Evolutionary conservation across 331 rosid genomes (phyloP).

Genomic region (Ulmus americana): DNA sequence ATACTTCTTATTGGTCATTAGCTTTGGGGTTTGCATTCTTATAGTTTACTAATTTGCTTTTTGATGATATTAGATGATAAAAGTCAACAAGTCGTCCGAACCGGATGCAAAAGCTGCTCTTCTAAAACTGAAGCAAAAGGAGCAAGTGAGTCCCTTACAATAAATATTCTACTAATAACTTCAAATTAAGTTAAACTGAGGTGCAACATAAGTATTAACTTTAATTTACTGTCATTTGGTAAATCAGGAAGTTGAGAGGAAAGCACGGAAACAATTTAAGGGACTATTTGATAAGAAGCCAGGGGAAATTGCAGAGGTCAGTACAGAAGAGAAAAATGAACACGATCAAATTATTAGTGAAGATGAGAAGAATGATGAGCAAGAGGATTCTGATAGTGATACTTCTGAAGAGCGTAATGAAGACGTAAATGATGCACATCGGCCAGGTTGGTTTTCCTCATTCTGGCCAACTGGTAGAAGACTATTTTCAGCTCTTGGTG

Average conservation of each 20-base stretch:
- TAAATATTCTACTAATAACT: background rate
- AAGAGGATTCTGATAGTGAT: conserved; percentile 35
- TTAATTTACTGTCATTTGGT: conserved; percentile 17
- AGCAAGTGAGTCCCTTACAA: conserved; percentile 46
- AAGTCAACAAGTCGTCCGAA: conserved; percentile 68
- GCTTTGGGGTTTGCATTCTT: background rate
- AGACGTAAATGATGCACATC: conserved; percentile 28
- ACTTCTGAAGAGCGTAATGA: conserved; percentile 48
- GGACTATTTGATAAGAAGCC: conserved; percentile 94
- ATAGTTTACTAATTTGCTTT: conserved; percentile 17
- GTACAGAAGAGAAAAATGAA: conserved; percentile 27
- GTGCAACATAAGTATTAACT: background rate
- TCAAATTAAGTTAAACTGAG: background rate
- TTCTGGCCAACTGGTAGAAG: conserved; percentile 50
- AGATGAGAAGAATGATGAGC: conserved; percentile 33
- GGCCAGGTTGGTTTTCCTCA: conserved; percentile 48
- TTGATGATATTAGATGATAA: conserved; percentile 54
- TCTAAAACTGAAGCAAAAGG: conserved; percentile 61
- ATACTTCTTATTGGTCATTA: background rate
- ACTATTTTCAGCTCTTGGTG: conserved; percentile 51
- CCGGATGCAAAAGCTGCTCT: conserved; percentile 85
- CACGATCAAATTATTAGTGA: conserved; percentile 32
- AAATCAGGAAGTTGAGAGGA: conserved; percentile 65
- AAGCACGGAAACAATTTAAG: conserved; percentile 74
- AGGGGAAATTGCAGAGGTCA: conserved; percentile 72